Base-by-base conservation (phyloP, 83 land plant species). In the Picea mariana region DNA sequence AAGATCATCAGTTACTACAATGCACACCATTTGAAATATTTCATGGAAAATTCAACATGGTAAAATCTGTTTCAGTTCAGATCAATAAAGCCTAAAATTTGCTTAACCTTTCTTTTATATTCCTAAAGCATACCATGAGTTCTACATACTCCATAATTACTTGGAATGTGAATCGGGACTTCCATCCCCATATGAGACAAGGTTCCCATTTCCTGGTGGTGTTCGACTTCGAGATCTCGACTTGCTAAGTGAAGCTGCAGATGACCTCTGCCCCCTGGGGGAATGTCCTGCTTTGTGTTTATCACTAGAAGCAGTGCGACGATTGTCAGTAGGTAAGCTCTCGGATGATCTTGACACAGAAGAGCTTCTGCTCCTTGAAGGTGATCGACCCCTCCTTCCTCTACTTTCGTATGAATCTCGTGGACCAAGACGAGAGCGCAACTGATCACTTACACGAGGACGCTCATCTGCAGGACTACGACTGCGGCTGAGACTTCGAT, bases 161-260 rank as follows among this genome's bases (percentile, higher is more conserved):
- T 77, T 77, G 6, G 79, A 77, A 16, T 11, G 79, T 26, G 91
- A 89, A 52, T 87, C 94, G 3, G 95, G 95, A 55, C 93, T 90
- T 6, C 93, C 95, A 84, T 90, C 97, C 26, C 91, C 97, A 84
- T 95, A 95, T 5, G 95, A 93, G 65, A 95, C 97, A 61, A 95
- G 82, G 31, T 94, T 90, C 65, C 86, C 83, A 58, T 86, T 92
- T 40, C 87, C 84, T 12, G 82, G 81, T 9, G 93, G 93, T 34
- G 92, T 87, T 75, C 69, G 85, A 6, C 90, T 86, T 60, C 82
- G 79, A 12, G 93, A 91, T 12, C 82, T 82, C 62, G 83, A 82
- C 58, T n/a, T 73, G 63, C 79, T 77, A 58, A 59, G 38, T 23
- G 79, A 77, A 9, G 79, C 79, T 59, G 20, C 15, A 21, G 81